phyloP scores from a whole-genome alignment of 139 green algal genomes.

The Penium margaritaceum region DNA sequence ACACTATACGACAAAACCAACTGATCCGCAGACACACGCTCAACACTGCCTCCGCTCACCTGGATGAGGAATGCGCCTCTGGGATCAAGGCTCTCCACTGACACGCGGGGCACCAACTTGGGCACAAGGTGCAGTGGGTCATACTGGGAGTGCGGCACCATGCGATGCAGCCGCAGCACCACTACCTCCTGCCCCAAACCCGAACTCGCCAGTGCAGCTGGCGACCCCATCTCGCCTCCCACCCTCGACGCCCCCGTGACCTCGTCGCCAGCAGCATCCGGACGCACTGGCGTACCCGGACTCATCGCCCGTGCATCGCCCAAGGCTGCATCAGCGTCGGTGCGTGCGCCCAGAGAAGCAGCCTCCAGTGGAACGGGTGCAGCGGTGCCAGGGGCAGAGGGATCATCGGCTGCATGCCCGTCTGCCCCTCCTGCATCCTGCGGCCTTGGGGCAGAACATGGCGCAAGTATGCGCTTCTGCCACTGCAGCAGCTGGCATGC shows the following conservation, averaged over 20 bases:
- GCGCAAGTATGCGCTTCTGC: conserved; percentile 60
- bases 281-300: not conserved
- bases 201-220: too few species aligned
- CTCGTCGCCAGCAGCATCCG: not conserved
- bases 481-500: conserved; percentile 81
- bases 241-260: not conserved
- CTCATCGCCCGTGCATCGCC: not conserved
- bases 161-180: conserved; percentile 28
- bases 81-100: conserved; percentile 5
- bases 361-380: too few species aligned
- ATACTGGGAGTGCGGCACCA: conserved; percentile 38
- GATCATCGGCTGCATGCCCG: too few species aligned
- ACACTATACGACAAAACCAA: too few species aligned
- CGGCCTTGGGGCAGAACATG: not conserved
- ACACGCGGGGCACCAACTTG: conserved; percentile 8
- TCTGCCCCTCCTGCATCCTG: not conserved
- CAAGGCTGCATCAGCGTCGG: not conserved
- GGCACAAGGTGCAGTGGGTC: conserved; percentile 37
- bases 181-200: too few species aligned
- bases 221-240: not conserved
- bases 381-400: too few species aligned
- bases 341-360: not conserved
- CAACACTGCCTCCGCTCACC: too few species aligned
- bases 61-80: conserved; percentile 35
- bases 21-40: too few species aligned